Base-by-base conservation (phyloP, 75 land plant species). In the Selaginella moellendorffii region DNA sequence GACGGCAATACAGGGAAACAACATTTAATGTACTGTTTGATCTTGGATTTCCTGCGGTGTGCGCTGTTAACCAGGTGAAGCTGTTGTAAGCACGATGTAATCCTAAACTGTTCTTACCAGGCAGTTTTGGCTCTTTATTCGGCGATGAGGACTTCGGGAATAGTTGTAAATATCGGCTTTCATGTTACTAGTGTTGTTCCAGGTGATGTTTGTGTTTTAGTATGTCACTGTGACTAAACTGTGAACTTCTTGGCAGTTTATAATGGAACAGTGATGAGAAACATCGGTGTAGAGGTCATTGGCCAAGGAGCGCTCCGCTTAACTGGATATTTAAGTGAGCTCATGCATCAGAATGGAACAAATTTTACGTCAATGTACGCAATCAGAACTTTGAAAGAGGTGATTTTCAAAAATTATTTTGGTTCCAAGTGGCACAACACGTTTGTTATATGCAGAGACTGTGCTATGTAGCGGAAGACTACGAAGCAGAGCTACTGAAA, bases 81-180 rank as follows among this genome's bases (percentile, higher is more conserved):
- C n/a, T 28, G 1, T 22, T 63, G 65, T 1, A 1, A 27, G 18
- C 1, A 27, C 8, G 1, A 19, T 27, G 17, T 62, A 12, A 67
- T 36, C 14, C 5, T 36, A 36, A 36, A 36, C 46, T 14, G 5
- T 31, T 28, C 28, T 10, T 69, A 63, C n/a, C 72, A 90, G 96
- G 96, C 91, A 73, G 75, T 85, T 26, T 69, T 90, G 53, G 87
- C 96, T 53, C 76, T 90, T 36, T 86, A 67, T 75, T 82, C 91
- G 36, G 84, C 96, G 64, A 76, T 63, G 46, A 68, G 65, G n/a
- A 86, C 85, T 30, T 90, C 96, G 19, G 96, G 96, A 46, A 90
- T 90, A 69, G 91, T 86, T 63, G 83, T 90, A 29, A 86, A 90
- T 65, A 80, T 90, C 54, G 96, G 96, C 54, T 86, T 86, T 79